These are phyloP conservation scores for Leccinum pachyderme DNA, from an alignment of 1,284 basidiomycete species.

Conservation along the genomic window DNA sequence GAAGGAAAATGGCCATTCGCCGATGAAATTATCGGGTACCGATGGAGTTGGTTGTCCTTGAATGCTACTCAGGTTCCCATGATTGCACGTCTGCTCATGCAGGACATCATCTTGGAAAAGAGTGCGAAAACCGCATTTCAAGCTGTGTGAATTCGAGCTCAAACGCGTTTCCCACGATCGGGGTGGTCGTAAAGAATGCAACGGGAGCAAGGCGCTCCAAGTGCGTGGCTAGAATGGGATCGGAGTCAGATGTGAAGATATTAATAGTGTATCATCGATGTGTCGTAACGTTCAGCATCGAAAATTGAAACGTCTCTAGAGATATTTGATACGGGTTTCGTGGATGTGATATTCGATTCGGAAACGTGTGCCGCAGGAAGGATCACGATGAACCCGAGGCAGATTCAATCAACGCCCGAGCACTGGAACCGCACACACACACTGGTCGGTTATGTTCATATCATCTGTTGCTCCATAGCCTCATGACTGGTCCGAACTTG, in stretches of 20 bases:
- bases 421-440: background rate
- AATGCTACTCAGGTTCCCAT: background rate
- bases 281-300: background rate
- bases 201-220: constrained; percentile 1
- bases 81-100: constrained; percentile 1
- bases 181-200: constrained; percentile 5
- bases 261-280: background rate
- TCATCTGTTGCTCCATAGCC: no score
- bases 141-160: background rate
- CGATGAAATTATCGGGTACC: background rate
- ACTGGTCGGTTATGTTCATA: background rate
- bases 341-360: constrained; percentile 1
- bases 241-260: background rate
- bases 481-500: background rate
- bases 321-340: constrained; percentile 1
- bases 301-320: background rate
- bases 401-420: constrained; percentile 1
- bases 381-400: background rate
- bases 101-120: constrained; percentile 5
- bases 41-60: background rate
- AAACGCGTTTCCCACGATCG: constrained; percentile 18
- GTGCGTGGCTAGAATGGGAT: constrained; percentile 7
- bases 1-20: background rate
- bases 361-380: constrained; percentile 9
- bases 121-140: constrained; percentile 2